Evolutionary conservation across 192 early-diverging fungal species (phyloP).

Genomic region (Paraglomus occultum): DNA sequence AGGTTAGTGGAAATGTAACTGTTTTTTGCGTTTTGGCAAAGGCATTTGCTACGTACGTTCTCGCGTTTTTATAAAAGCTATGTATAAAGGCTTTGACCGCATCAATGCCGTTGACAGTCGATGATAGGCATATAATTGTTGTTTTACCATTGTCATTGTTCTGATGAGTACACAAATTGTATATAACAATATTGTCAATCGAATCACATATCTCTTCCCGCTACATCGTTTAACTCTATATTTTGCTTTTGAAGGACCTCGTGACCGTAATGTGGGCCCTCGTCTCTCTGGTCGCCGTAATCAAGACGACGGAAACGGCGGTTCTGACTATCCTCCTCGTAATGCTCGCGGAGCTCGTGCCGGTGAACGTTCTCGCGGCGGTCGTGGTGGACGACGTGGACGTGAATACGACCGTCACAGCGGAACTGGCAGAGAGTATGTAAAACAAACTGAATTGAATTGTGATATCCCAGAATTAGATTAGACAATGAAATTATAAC

Average conservation of each 20-base stretch:
- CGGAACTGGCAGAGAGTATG: constrained; percentile 65
- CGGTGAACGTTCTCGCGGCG: constrained; percentile 46
- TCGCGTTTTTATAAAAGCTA: too few species aligned
- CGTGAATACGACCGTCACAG: constrained; percentile 87
- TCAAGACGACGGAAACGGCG: constrained; percentile 35
- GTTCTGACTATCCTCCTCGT: constrained; percentile 45
- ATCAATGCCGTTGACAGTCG: too few species aligned
- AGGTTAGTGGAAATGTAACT: constrained; percentile 14
- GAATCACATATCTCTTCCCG: too few species aligned
- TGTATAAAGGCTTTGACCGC: too few species aligned
- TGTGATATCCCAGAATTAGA: not conserved
- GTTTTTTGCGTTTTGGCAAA: not conserved
- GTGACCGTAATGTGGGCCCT: constrained; percentile 28
- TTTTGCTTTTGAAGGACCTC: constrained; percentile 6
- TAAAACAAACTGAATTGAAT: not conserved
- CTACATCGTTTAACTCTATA: not conserved
- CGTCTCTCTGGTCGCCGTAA: constrained; percentile 31
- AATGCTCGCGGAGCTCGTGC: constrained; percentile 47
- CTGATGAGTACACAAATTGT: too few species aligned
- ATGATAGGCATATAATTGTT: too few species aligned
- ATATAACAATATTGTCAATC: too few species aligned
- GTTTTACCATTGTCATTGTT: too few species aligned
- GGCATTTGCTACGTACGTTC: too few species aligned
- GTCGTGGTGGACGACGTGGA: constrained; percentile 57
- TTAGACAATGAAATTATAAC: not conserved